Percentiles rank a stretch among this genome's conserved stretches.
Evolutionary conservation across 345 rosid genomes (phyloP).

Genomic region (Gossypium rotundifolium): DNA sequence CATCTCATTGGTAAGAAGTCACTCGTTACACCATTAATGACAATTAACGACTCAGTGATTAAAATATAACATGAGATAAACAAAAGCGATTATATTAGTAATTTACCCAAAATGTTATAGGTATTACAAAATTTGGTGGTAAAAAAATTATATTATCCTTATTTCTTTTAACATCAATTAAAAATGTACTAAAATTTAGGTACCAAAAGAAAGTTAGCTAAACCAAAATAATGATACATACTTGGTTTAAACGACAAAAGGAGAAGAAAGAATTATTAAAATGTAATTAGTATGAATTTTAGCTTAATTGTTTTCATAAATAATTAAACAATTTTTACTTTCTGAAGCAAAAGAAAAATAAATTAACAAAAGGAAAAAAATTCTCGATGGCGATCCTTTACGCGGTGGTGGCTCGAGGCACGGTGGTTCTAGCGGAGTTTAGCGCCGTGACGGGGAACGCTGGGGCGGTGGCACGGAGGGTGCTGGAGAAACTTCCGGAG

Average conservation of each 20-base stretch:
- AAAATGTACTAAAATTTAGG: too few relatives aligned
- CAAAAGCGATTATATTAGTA: too few relatives aligned
- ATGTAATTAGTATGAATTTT: too few relatives aligned
- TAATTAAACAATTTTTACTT: not conserved
- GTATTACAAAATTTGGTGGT: too few relatives aligned
- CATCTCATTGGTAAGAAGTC: too few relatives aligned
- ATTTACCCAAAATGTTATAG: too few relatives aligned
- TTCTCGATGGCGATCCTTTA: slow-evolving; percentile 72
- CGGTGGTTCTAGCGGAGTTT: slow-evolving; percentile 92
- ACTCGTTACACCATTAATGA: too few relatives aligned
- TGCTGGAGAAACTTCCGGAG: slow-evolving; percentile 78
- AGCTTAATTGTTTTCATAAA: not conserved
- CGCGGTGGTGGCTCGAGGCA: slow-evolving; percentile 88
- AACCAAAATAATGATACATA: not conserved
- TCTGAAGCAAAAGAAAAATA: not conserved
- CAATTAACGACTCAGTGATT: too few relatives aligned
- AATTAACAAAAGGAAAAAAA: not conserved
- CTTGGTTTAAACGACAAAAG: not conserved
- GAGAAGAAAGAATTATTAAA: not conserved
- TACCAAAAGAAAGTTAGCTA: too few relatives aligned
- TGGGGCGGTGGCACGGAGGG: slow-evolving; percentile 81
- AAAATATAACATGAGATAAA: too few relatives aligned
- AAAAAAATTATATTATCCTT: too few relatives aligned
- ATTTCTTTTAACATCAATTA: too few relatives aligned
- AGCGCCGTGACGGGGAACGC: slow-evolving; percentile 93